These are phyloP conservation scores for Aphanoascus verrucosus DNA, from an alignment of 2,329 filamentous ascomycete species.

Conservation along the genomic window DNA sequence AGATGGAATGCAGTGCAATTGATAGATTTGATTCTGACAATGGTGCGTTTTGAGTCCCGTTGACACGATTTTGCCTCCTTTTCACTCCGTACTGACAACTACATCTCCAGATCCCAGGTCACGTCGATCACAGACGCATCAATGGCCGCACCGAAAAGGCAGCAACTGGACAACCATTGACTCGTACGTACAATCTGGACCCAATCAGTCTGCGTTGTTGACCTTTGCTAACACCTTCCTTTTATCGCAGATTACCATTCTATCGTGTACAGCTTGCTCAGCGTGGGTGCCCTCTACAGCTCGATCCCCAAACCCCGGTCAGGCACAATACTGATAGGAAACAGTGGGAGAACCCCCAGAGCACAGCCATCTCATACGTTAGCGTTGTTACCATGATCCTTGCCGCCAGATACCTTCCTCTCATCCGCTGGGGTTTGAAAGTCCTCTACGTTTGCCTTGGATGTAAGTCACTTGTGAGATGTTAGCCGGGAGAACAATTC, in stretches of 20 bases:
- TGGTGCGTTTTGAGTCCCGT: not conserved
- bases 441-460: conserved; percentile 49
- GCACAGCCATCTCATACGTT: conserved; percentile 51
- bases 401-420: conserved; percentile 51
- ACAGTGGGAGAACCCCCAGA: conserved; percentile 55
- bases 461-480: conserved; percentile 30
- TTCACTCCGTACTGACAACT: not conserved
- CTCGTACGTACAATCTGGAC: conserved; percentile 37
- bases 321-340: conserved; percentile 11
- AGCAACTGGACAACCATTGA: conserved; percentile 45
- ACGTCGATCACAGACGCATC: conserved; percentile 24
- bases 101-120: conserved; percentile 5
- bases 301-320: not conserved
- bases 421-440: conserved; percentile 53
- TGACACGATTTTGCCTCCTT: not conserved
- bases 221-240: not conserved
- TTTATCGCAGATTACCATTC: conserved; percentile 50
- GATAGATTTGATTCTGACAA: conserved; percentile 1
- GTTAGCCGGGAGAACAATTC: not conserved
- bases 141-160: conserved; percentile 42
- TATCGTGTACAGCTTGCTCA: conserved; percentile 55
- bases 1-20: not conserved
- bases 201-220: not conserved
- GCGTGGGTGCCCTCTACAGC: conserved; percentile 37
- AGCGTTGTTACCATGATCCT: conserved; percentile 50